These are phyloP conservation scores for Roridomyces roridus DNA, from an alignment of 768 basidiomycete species.

Conservation along the genomic window DNA sequence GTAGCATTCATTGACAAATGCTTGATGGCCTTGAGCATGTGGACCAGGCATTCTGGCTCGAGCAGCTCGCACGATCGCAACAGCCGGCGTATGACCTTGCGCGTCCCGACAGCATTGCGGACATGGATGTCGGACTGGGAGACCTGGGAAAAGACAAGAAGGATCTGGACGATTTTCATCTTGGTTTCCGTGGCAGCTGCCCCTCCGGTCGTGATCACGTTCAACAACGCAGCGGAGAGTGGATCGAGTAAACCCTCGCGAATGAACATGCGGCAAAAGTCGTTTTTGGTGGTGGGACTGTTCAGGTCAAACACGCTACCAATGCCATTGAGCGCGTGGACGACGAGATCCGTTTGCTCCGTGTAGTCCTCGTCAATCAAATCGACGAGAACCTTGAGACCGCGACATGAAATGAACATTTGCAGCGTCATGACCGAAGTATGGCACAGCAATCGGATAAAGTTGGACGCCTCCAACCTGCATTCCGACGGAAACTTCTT, in stretches of 20 bases:
- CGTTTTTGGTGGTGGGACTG: slow-evolving; percentile 96
- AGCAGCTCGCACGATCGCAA: slow-evolving; percentile 87
- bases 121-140: slow-evolving; percentile 96
- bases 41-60: slow-evolving; percentile 86
- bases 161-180: slow-evolving; percentile 86
- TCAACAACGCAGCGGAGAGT: slow-evolving; percentile 85
- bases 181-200: slow-evolving; percentile 76
- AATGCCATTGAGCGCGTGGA: slow-evolving; percentile 93
- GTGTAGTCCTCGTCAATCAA: slow-evolving; percentile 96
- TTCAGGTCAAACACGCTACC: slow-evolving; percentile 95
- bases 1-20: slow-evolving; percentile 94
- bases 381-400: slow-evolving; percentile 92
- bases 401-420: slow-evolving; percentile 99
- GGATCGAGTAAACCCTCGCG: slow-evolving; percentile 95
- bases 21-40: slow-evolving; percentile 93
- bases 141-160: slow-evolving; percentile 92
- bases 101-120: slow-evolving; percentile 87
- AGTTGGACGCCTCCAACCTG: slow-evolving; percentile 93
- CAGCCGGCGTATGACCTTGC: slow-evolving; percentile 86
- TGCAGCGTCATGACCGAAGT: slow-evolving; percentile 93
- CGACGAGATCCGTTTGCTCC: slow-evolving; percentile 89
- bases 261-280: slow-evolving; percentile 98
- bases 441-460: slow-evolving; percentile 90
- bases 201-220: slow-evolving; percentile 81
- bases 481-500: slow-evolving; percentile 95